phyloP scores from a whole-genome alignment of 495 filamentous ascomycete genomes.

The Melanomma pulvis-pyrius region DNA sequence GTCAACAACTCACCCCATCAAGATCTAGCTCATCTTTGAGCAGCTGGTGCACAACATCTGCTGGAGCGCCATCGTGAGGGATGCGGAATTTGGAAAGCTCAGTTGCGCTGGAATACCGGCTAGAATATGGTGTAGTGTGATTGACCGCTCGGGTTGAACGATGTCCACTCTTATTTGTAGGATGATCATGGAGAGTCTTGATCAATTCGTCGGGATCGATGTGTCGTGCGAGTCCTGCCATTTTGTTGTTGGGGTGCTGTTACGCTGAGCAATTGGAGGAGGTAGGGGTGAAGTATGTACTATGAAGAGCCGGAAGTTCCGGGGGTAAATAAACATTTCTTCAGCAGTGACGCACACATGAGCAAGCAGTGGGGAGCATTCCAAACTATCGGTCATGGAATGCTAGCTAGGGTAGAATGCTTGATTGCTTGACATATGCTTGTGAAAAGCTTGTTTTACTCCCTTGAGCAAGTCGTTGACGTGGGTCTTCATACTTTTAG shows the following conservation, averaged over 20 bases:
- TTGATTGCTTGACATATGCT: constrained; percentile 23
- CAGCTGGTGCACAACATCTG: constrained; percentile 67
- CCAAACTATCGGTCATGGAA: not conserved
- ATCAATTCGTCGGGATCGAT: constrained; percentile 41
- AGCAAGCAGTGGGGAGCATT: not conserved
- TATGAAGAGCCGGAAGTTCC: not conserved
- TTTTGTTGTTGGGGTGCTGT: constrained; percentile 9
- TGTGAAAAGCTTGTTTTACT: constrained; percentile 27
- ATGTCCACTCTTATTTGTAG: constrained; percentile 47
- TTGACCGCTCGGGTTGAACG: constrained; percentile 49
- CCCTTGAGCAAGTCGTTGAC: not conserved
- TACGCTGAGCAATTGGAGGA: not conserved
- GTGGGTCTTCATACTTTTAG: not conserved
- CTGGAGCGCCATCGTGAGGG: constrained; percentile 62
- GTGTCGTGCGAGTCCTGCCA: constrained; percentile 37
- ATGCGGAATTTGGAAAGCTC: constrained; percentile 72
- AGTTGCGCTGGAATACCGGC: constrained; percentile 60
- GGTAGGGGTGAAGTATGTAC: not conserved
- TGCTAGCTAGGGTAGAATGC: not conserved
- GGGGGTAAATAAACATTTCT: not conserved
- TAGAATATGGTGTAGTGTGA: constrained; percentile 65
- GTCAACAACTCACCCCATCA: constrained; percentile 62
- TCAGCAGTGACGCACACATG: constrained; percentile 6
- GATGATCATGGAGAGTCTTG: constrained; percentile 43
- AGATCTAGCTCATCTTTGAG: constrained; percentile 75